Evolutionary conservation across 306 rosid species (phyloP), one percentile per base, ranked within the genome.

Genomic region (Astragalus membranaceus): DNA sequence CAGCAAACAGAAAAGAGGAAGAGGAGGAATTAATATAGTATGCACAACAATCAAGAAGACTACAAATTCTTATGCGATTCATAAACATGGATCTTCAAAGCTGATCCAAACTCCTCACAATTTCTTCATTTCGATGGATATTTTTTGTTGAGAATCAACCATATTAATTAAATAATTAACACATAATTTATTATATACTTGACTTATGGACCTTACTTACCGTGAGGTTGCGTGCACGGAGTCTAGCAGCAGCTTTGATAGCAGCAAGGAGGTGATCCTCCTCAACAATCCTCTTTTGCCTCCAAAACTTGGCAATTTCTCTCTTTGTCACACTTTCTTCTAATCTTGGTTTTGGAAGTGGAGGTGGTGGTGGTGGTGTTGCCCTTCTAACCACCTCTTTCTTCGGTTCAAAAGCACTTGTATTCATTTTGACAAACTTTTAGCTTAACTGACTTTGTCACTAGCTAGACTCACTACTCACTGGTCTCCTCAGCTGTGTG

Each of bases 221-320:
- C 11, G 89, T 81, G 79, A 88, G 91, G 67, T 82, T 77, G 44
- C 88, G 85, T 0, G 96, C 92, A 48, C 89, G 84, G 49, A 88
- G 70, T 59, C 86, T 85, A 5, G 96, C 91, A 3, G 89, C 97
- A 2, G 97, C 80, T 48, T 88, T 91, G 74, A 83, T 87, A 15
- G 97, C 97, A n/a, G 91, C 85, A 14, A 88, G 84, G 73, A 88
- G 91, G 59, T 91, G 97, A 10, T 91, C 96, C 61, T 91, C 87
- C 54, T 91, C 96, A 15, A 78, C 79, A 59, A 80, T 77, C 61
- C 67, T 66, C 76, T 85, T 88, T 79, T 85, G 91, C 84, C 66
- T 80, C 96, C 96, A 91, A 72, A 85, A 91, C 84, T 7, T 82
- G n/a, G 87, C 91, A 5, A 91, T 91, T 78, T 88, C 97, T 75